Evolutionary conservation across 139 green algal species (phyloP), one percentile per base, ranked within the genome.

Genomic region (Chlorella sp.): DNA sequence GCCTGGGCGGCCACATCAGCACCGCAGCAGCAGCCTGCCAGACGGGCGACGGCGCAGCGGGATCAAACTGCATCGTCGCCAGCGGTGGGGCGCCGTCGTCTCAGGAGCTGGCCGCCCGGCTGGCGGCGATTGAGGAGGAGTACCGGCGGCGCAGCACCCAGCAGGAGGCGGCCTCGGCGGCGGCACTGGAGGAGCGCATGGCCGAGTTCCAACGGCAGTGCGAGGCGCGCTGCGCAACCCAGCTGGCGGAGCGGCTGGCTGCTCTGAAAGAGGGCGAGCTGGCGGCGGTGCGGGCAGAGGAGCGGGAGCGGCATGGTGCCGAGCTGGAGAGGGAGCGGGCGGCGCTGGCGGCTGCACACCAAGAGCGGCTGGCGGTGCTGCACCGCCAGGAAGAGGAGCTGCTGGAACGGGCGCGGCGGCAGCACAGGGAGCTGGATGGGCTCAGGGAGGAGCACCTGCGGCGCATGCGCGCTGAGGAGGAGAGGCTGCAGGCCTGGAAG

Each of bases 161-260:
- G 39, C 25, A 88, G 38, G 12, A 57, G 38, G 39, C 20, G 7
- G 30, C 84, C 1, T 21, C 28, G 13, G 39, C n/a, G 78, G 39
- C 74, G 18, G 70, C 70, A 7, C 41, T 88, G 44, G 76, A 85
- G n/a, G 57, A 73, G 57, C 84, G 70, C 39, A 30, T 88, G 78
- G 65, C 41, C 0, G 57, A 44, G 3, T 85, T 57, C 62, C 62
- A 72, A 57, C 69, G 32, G 21, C 69, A 82, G 44, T 84, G 84
- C 32, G 84, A 85, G 21, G 34, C 39, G 7, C 78, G 75, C 38
- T 85, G 51, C 57, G 30, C 57, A 15, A 64, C 62, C 0, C 60
- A 85, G 74, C 62, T 88, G 74, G 23, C 63, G 21, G 39, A 60
- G n/a, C 39, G 15, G 57, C 23, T 85, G 36, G 64, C 51, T 0